Percentiles rank a stretch among this genome's conserved stretches.
Evolutionary conservation across 2,329 filamentous ascomycete genomes (phyloP).

Genomic region (Ophiostoma sp.): DNA sequence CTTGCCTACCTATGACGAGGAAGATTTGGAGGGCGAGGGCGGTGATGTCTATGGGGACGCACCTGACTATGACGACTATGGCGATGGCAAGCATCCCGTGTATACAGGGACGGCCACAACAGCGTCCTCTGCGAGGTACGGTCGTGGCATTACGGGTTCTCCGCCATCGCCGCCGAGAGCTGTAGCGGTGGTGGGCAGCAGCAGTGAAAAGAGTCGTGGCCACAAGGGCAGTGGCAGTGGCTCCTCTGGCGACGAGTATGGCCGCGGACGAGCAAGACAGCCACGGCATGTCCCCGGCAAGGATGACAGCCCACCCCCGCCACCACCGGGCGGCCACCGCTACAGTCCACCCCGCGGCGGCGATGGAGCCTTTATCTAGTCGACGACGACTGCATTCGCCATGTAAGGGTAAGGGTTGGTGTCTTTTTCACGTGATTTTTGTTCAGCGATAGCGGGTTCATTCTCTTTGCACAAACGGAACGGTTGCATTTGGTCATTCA

Average conservation of each 20-base stretch:
- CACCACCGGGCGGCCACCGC: constrained; percentile 26
- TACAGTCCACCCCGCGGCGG: constrained; percentile 31
- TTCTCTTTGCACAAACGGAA: not conserved
- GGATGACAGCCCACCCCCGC: constrained; percentile 12
- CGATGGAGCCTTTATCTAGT: constrained; percentile 33
- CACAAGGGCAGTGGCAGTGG: not conserved
- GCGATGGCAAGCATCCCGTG: constrained; percentile 29
- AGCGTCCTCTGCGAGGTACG: constrained; percentile 41
- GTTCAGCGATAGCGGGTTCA: not conserved
- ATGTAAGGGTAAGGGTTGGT: not conserved
- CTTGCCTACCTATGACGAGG: constrained; percentile 40
- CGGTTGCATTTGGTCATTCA: not conserved
- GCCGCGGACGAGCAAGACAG: not conserved
- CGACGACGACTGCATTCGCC: not conserved
- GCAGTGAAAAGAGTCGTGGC: not conserved
- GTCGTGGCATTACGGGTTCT: constrained; percentile 45
- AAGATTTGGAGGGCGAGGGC: constrained; percentile 37
- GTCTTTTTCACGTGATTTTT: not conserved
- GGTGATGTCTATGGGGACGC: constrained; percentile 13
- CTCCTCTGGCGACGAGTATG: not conserved
- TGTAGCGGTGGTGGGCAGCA: not conserved
- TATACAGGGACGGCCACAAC: constrained; percentile 26
- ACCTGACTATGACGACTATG: not conserved
- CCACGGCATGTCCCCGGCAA: not conserved
- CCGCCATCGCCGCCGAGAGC: constrained; percentile 32